These are phyloP conservation scores for Adansonia grandidieri DNA, from an alignment of 441 rosid genomes.

Conservation along the genomic window DNA sequence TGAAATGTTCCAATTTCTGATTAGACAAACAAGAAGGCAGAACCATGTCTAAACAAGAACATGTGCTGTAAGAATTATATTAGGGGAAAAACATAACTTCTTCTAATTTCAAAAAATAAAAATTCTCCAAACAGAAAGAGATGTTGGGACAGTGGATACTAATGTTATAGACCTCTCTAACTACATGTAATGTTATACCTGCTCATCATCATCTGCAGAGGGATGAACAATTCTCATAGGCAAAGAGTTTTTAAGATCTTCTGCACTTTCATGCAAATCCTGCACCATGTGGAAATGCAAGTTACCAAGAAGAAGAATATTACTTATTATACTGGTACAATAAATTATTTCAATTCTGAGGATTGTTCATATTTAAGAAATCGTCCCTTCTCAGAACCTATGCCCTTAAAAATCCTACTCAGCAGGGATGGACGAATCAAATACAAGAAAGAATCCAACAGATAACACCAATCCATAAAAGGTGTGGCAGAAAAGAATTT, in stretches of 20 bases:
- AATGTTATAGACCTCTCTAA: neutral
- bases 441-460: neutral
- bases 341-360: constrained; percentile 22
- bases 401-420: neutral
- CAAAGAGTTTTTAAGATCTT: constrained; percentile 46
- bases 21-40: constrained; percentile 6
- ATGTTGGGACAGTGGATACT: neutral
- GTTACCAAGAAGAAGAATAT: constrained; percentile 19
- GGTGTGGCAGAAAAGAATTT: neutral
- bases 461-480: neutral
- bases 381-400: neutral
- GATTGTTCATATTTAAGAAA: neutral
- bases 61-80: neutral
- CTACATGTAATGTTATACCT: constrained; percentile 37
- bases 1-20: neutral
- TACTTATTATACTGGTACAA: constrained; percentile 19
- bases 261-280: constrained; percentile 54
- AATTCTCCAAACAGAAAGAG: neutral
- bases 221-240: constrained; percentile 52
- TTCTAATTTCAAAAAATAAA: neutral
- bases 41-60: neutral
- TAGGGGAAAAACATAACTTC: neutral
- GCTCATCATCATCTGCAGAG: constrained; percentile 69
- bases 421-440: neutral
- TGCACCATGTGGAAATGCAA: constrained; percentile 33